phyloP scores from a whole-genome alignment of 768 basidiomycete genomes.

The Leccinellum rugosiceps region DNA sequence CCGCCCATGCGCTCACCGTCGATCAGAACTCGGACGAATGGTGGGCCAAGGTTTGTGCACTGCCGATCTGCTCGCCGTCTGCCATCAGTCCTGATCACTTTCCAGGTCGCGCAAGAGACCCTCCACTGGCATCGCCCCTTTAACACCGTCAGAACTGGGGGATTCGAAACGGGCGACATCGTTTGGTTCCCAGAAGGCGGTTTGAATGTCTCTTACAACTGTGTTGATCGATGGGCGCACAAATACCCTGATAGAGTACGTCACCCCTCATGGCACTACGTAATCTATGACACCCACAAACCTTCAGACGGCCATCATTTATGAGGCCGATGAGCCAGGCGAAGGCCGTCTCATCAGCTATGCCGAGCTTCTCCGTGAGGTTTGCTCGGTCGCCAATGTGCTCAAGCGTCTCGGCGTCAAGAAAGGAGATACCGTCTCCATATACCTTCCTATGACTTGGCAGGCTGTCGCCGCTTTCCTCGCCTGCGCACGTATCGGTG shows the following conservation, averaged over 20 bases:
- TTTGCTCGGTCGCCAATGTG: conserved; percentile 86
- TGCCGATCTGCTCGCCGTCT: neutral
- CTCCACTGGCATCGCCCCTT: conserved; percentile 90
- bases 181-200: conserved; percentile 96
- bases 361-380: conserved; percentile 84
- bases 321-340: conserved; percentile 94
- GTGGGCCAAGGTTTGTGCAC: conserved; percentile 73
- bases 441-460: conserved; percentile 94
- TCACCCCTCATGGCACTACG: neutral
- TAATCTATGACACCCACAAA: neutral
- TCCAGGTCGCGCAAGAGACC: conserved; percentile 65
- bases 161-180: conserved; percentile 83
- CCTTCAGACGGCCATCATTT: conserved; percentile 86
- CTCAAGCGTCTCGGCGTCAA: conserved; percentile 86
- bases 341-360: conserved; percentile 77
- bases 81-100: neutral
- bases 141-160: conserved; percentile 78
- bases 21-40: conserved; percentile 78
- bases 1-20: conserved; percentile 65
- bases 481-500: conserved; percentile 95
- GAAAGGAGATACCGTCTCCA: conserved; percentile 92
- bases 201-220: conserved; percentile 94
- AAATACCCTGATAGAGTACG: conserved; percentile 76
- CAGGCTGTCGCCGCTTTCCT: conserved; percentile 96
- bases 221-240: conserved; percentile 95